phyloP scores from a whole-genome alignment of 2,329 filamentous ascomycete species.

The Pseudocercospora cruenta region DNA sequence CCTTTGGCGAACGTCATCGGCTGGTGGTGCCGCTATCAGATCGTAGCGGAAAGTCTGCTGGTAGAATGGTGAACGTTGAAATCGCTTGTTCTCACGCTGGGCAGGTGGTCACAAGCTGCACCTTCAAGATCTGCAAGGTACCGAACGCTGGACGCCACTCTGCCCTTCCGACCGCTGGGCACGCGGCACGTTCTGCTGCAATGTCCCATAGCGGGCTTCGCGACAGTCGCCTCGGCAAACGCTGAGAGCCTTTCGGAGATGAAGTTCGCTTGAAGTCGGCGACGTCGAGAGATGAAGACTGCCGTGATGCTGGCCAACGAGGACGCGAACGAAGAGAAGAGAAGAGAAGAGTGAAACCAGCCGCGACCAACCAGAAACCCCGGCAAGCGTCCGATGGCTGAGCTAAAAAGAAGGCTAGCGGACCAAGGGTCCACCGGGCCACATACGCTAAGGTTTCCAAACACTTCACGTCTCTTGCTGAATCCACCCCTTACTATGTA shows the following conservation, averaged over 20 bases:
- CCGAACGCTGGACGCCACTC: conserved; percentile 10
- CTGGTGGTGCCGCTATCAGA: neutral
- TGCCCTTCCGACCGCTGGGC: neutral
- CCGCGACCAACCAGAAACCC: conserved; percentile 1
- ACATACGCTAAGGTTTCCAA: neutral
- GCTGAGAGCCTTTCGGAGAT: neutral
- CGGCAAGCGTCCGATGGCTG: neutral
- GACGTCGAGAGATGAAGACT: neutral
- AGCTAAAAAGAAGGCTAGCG: neutral
- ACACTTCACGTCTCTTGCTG: conserved; percentile 12
- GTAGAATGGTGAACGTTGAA: too few species aligned
- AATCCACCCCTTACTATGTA: neutral
- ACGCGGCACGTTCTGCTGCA: neutral
- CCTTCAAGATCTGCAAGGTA: conserved; percentile 13
- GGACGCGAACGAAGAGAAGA: too few species aligned
- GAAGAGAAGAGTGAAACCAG: too few species aligned
- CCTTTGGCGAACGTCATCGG: neutral
- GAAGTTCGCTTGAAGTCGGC: neutral
- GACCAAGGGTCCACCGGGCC: neutral
- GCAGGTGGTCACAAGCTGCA: conserved; percentile 3
- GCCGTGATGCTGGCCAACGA: conserved; percentile 2
- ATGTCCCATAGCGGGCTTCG: neutral
- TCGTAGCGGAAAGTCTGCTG: too few species aligned
- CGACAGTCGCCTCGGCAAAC: neutral
- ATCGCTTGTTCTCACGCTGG: too few species aligned